A percentile compares a stretch with the other conserved stretches of the same genome.
Conservation (phyloP, 2,329 filamentous ascomycete species). For the Beauveria bassiana region DNA sequence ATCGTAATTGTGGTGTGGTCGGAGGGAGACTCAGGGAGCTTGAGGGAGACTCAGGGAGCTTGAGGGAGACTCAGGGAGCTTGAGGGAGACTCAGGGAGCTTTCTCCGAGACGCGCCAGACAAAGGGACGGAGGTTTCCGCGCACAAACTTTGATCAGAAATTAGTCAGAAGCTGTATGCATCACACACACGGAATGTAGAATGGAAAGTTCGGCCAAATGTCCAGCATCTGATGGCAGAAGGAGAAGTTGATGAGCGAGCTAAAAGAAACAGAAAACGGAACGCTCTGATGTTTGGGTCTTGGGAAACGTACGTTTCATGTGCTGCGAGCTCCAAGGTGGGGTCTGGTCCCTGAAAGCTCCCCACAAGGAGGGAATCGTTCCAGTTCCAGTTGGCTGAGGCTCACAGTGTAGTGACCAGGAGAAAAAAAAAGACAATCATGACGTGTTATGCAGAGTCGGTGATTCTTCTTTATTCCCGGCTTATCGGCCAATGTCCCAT, state of each 20-base stretch:
- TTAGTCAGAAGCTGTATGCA: neutral
- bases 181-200: neutral
- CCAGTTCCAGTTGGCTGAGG: neutral
- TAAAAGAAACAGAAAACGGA: neutral
- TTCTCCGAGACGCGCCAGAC: neutral
- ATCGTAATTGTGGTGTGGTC: neutral
- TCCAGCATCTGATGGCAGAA: slow-evolving; percentile 13
- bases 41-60: too few species aligned
- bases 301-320: neutral
- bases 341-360: neutral
- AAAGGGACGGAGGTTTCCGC: neutral
- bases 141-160: neutral
- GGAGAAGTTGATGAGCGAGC: neutral
- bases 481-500: neutral
- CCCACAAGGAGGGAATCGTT: neutral
- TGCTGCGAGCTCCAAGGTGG: neutral
- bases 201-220: slow-evolving; percentile 8
- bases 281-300: neutral
- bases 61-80: too few species aligned
- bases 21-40: too few species aligned
- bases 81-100: too few species aligned
- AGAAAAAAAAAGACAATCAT: too few species aligned
- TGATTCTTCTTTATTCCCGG: neutral
- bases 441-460: neutral
- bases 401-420: neutral